These are phyloP conservation scores for Insectozyma bohioensis DNA, from an alignment of 1,139 yeast species.

Conservation along the genomic window DNA sequence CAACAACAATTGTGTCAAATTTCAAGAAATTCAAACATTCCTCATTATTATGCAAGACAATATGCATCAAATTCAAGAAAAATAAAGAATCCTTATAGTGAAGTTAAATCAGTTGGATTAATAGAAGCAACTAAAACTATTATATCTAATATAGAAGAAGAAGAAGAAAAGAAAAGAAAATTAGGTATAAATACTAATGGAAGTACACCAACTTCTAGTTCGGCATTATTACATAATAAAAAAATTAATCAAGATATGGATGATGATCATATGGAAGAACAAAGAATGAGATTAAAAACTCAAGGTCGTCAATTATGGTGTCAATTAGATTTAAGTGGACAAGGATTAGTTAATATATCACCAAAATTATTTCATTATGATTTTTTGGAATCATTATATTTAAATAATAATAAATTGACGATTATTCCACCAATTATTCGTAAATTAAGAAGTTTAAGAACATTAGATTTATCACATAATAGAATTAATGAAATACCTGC, in stretches of 20 bases:
- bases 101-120: conserved; percentile 44
- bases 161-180: conserved; percentile 28
- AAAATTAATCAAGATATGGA: conserved; percentile 56
- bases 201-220: conserved; percentile 30
- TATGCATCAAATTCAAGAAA: conserved; percentile 81
- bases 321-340: conserved; percentile 89
- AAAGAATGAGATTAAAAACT: conserved; percentile 68
- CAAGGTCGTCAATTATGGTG: conserved; percentile 89
- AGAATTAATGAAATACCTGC: conserved; percentile 67
- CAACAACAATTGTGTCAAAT: conserved; percentile 79
- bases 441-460: conserved; percentile 70
- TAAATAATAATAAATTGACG: conserved; percentile 81
- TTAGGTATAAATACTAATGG: conserved; percentile 9
- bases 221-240: conserved; percentile 60
- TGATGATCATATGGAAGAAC: conserved; percentile 76
- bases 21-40: conserved; percentile 69
- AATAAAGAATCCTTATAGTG: conserved; percentile 46
- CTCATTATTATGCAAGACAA: conserved; percentile 90
- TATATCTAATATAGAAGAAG: conserved; percentile 45
- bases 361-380: conserved; percentile 77
- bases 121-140: conserved; percentile 57
- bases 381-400: conserved; percentile 81
- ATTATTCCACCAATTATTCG: conserved; percentile 69
- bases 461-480: conserved; percentile 84
- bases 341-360: conserved; percentile 70